Evolutionary conservation across 805 yeast species (phyloP).

Genomic region (Yamadazyma scolyti): DNA sequence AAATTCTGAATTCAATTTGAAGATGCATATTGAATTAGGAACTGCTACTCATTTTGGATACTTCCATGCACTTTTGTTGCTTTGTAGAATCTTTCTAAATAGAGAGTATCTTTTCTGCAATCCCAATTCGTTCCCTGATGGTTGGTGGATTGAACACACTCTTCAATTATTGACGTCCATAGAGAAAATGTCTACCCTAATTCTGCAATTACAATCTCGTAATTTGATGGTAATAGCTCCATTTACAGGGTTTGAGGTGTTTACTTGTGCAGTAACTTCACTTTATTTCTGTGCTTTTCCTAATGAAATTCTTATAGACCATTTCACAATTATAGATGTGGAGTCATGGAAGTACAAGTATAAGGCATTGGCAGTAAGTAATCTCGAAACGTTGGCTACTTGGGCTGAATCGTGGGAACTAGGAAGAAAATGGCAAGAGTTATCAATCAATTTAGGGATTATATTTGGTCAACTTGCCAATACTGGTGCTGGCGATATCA

Average conservation of each 20-base stretch:
- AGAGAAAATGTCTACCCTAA: conserved; percentile 19
- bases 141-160: conserved; percentile 24
- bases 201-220: conserved; percentile 15
- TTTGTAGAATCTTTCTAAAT: conserved; percentile 30
- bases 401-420: conserved; percentile 29
- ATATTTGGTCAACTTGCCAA: conserved; percentile 15
- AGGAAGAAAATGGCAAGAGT: conserved; percentile 25
- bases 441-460: conserved; percentile 20
- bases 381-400: conserved; percentile 18
- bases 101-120: conserved; percentile 33
- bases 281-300: conserved; percentile 28
- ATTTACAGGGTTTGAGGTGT: conserved; percentile 34
- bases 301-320: conserved; percentile 11
- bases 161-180: conserved; percentile 16
- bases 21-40: conserved; percentile 23
- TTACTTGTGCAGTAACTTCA: conserved; percentile 32
- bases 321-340: conserved; percentile 4
- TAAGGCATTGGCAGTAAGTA: conserved; percentile 17
- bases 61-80: conserved; percentile 26
- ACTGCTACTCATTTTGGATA: conserved; percentile 32
- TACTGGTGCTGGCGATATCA: conserved; percentile 9
- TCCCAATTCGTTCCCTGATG: conserved; percentile 24
- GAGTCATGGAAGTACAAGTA: conserved; percentile 11
- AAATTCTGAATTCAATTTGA: conserved; percentile 20
- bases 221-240: conserved; percentile 33